These are phyloP conservation scores for Dactylellina parvicollis DNA, from an alignment of 2,329 filamentous ascomycete genomes.

Conservation along the genomic window DNA sequence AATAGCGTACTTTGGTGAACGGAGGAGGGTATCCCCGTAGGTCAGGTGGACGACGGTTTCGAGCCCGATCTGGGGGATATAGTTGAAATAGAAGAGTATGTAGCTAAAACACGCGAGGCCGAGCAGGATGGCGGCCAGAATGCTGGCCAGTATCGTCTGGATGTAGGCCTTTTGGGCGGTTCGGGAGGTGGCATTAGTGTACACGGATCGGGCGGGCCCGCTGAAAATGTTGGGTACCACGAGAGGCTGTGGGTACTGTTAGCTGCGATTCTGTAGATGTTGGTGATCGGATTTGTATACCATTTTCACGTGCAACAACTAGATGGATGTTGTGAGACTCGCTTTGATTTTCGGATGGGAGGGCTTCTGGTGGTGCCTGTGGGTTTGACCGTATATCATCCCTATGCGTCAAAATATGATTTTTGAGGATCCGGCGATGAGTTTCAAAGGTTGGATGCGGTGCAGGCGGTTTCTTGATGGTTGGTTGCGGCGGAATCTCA, in stretches of 20 bases:
- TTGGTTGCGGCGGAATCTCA: background rate
- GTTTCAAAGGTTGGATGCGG: background rate
- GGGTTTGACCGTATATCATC: background rate
- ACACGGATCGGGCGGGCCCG: constrained; percentile 5
- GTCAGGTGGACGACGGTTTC: constrained; percentile 72
- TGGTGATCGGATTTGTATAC: background rate
- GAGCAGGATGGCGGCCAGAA: constrained; percentile 68
- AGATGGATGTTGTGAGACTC: background rate
- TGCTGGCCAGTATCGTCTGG: constrained; percentile 63
- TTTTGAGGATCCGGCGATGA: background rate
- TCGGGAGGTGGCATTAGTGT: constrained; percentile 66
- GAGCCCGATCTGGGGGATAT: constrained; percentile 73
- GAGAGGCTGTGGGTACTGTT: constrained; percentile 24
- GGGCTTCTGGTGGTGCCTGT: background rate
- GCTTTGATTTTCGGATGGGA: background rate
- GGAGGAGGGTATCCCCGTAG: constrained; percentile 66
- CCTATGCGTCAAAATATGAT: background rate
- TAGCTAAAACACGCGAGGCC: constrained; percentile 71
- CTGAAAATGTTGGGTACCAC: constrained; percentile 13
- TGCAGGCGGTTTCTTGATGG: background rate
- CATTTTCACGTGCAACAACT: constrained; percentile 44
- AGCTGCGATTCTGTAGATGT: background rate
- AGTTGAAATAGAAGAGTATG: constrained; percentile 73
- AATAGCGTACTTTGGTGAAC: constrained; percentile 21
- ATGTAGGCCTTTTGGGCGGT: constrained; percentile 73